These are phyloP conservation scores for Xylaria multiplex DNA, from an alignment of 2,329 filamentous ascomycete genomes.

Conservation along the genomic window DNA sequence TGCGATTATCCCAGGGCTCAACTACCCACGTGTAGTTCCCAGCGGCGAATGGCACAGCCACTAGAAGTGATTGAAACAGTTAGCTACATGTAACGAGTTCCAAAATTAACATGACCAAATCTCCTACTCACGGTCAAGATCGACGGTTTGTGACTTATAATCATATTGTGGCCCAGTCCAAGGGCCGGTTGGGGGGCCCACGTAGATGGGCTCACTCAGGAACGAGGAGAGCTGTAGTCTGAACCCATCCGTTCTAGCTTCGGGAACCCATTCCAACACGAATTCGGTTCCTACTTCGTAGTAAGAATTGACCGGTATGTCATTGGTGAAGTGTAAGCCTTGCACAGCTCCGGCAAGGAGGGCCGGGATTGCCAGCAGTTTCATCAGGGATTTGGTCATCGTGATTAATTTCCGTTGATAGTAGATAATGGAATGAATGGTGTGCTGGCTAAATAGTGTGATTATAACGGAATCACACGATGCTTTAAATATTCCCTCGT, in stretches of 20 bases:
- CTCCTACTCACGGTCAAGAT: background rate
- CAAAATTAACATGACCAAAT: too few relatives aligned
- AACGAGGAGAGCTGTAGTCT: background rate
- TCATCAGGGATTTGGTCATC: background rate
- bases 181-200: too few relatives aligned
- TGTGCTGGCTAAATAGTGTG: background rate
- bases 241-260: constrained; percentile 4
- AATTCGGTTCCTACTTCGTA: constrained; percentile 2
- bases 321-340: constrained; percentile 21
- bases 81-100: background rate
- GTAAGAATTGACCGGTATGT: background rate
- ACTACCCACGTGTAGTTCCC: constrained; percentile 9
- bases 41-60: background rate
- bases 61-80: background rate
- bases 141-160: background rate
- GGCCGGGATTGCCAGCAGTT: constrained; percentile 17
- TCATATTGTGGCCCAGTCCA: background rate
- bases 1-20: background rate
- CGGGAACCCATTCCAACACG: background rate
- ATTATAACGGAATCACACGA: background rate
- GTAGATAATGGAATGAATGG: background rate
- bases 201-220: background rate
- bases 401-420: too few relatives aligned
- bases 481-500: constrained; percentile 12
- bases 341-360: constrained; percentile 21